These are phyloP conservation scores for Albugo laibachii DNA, from an alignment of 352 stramenopile genomes.

Conservation along the genomic window DNA sequence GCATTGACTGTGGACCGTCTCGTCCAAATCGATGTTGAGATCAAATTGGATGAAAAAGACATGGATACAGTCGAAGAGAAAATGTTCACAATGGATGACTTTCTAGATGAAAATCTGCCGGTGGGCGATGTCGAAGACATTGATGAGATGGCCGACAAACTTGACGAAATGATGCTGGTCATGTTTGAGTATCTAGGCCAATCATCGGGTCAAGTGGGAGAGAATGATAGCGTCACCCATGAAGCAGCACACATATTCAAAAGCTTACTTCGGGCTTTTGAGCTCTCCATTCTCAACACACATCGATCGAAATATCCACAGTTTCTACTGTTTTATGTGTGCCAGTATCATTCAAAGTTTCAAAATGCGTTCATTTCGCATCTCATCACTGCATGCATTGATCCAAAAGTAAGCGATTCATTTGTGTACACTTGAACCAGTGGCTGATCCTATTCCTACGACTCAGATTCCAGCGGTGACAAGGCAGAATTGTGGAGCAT, in stretches of 20 bases:
- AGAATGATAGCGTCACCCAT: constrained; percentile 1
- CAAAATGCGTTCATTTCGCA: constrained; percentile 73
- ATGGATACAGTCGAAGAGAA: constrained; percentile 71
- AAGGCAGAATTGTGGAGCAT: constrained; percentile 86
- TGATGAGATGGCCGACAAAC: constrained; percentile 74
- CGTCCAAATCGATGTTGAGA: constrained; percentile 77
- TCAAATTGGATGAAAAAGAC: constrained; percentile 73
- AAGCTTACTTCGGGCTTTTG: constrained; percentile 66
- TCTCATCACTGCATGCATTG: constrained; percentile 45
- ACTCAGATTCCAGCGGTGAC: constrained; percentile 68
- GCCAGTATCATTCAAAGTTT: constrained; percentile 47
- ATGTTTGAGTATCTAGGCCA: constrained; percentile 74
- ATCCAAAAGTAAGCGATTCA: constrained; percentile 9
- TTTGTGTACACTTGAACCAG: constrained; percentile 13
- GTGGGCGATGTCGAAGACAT: constrained; percentile 14
- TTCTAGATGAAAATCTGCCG: constrained; percentile 23
- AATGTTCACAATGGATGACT: constrained; percentile 59
- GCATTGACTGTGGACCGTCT: constrained; percentile 69
- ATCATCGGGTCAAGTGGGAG: constrained; percentile 1
- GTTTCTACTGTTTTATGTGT: constrained; percentile 82
- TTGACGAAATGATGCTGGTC: constrained; percentile 76
- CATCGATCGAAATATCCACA: constrained; percentile 87
- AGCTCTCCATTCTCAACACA: constrained; percentile 72
- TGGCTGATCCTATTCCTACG: constrained; percentile 14
- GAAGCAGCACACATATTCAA: constrained; percentile 48